phyloP scores from a whole-genome alignment of 768 basidiomycete genomes.

The Fibroporia radiculosa region DNA sequence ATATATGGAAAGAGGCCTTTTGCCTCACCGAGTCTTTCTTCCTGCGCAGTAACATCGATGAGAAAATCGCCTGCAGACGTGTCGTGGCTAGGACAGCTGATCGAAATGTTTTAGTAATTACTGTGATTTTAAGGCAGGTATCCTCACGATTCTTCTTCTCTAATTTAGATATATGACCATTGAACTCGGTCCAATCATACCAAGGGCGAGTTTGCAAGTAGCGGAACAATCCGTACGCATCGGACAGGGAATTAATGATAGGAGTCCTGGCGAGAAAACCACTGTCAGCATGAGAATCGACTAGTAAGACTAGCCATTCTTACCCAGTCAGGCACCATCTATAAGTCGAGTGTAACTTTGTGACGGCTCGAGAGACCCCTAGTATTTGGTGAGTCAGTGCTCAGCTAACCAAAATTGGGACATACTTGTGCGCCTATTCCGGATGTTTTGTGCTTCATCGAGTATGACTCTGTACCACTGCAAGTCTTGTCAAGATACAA shows the following conservation, averaged over 20 bases:
- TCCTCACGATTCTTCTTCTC: constrained; percentile 48
- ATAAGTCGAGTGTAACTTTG: constrained; percentile 41
- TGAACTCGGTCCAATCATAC: constrained; percentile 36
- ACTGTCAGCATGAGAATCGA: background rate
- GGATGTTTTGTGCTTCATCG: constrained; percentile 51
- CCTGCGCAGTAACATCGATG: constrained; percentile 47
- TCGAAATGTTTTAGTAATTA: constrained; percentile 10
- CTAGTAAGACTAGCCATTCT: constrained; percentile 10
- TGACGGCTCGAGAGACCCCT: constrained; percentile 50
- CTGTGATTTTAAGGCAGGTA: background rate
- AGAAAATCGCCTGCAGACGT: constrained; percentile 52
- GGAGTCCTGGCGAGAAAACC: constrained; percentile 37
- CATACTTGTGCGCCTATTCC: constrained; percentile 36
- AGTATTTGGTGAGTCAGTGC: background rate
- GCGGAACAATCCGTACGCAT: constrained; percentile 39
- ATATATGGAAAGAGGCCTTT: background rate
- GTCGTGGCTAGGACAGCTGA: constrained; percentile 45
- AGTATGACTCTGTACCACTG: constrained; percentile 47
- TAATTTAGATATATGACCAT: constrained; percentile 16
- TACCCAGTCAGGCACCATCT: constrained; percentile 67
- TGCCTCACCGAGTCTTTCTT: constrained; percentile 28
- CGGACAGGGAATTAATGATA: constrained; percentile 53
- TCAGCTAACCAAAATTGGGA: background rate
- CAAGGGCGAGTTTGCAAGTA: constrained; percentile 34
- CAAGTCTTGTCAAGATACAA: background rate